A percentile compares a stretch with the other conserved stretches of the same genome.
These are phyloP conservation scores for Xylariaceae sp. DNA, from an alignment of 2,329 filamentous ascomycete species.

Conservation along the genomic window DNA sequence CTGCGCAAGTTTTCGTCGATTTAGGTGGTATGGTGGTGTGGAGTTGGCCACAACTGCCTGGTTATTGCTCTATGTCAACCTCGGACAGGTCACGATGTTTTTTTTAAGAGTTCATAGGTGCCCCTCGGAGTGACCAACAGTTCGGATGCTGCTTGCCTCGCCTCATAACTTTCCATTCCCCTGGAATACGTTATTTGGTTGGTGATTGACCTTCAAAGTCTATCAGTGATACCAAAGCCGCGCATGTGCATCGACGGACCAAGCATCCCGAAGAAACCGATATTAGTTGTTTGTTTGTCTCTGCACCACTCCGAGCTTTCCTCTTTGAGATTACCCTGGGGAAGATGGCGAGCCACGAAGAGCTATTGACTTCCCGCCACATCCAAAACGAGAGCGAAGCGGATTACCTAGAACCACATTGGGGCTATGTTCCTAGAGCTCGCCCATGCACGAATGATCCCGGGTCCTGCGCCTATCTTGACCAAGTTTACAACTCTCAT, in stretches of 20 bases:
- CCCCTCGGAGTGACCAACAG: not conserved
- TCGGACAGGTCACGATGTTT: not conserved
- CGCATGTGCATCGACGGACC: not conserved
- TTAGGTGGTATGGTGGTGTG: not conserved
- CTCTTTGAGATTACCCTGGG: not conserved
- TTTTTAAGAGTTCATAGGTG: conserved; percentile 3
- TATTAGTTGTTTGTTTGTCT: not conserved
- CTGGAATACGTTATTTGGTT: not conserved
- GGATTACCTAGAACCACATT: conserved; percentile 53
- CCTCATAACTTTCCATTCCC: not conserved
- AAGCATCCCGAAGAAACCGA: not conserved
- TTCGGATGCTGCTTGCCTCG: not conserved
- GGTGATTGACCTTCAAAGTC: not conserved
- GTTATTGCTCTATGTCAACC: not conserved
- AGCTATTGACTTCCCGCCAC: conserved; percentile 42
- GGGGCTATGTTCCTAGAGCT: conserved; percentile 61
- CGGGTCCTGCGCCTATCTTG: conserved; percentile 64
- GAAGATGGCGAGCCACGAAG: conserved; percentile 34
- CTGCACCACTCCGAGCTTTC: not conserved
- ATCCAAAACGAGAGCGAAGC: conserved; percentile 55
- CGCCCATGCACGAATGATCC: conserved; percentile 64
- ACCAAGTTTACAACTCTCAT: conserved; percentile 57
- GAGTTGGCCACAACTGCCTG: not conserved
- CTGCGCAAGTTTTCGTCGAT: conserved; percentile 5
- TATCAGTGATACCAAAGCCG: not conserved